These are phyloP conservation scores for Aspergillus caelatus DNA, from an alignment of 2,329 filamentous ascomycete genomes.

Conservation along the genomic window DNA sequence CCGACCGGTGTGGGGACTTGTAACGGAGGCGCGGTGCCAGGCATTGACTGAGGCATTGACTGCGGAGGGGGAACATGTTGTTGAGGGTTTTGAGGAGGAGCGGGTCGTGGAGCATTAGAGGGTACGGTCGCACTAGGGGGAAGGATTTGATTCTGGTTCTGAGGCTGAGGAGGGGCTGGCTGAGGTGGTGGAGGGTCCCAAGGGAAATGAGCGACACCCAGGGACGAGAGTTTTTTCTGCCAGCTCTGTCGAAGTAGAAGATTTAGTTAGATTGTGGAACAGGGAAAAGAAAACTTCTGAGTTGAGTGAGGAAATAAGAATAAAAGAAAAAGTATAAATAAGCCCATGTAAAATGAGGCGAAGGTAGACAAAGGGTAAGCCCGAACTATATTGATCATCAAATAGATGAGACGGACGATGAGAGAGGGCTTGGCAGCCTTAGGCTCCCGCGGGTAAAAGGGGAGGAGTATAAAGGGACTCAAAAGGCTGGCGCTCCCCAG, in stretches of 20 bases:
- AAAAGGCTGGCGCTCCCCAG: conserved; percentile 41
- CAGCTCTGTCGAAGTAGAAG: conserved; percentile 66
- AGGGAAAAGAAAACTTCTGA: background rate
- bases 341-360: background rate
- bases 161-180: conserved; percentile 50
- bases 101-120: conserved; percentile 47
- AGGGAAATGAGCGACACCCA: conserved; percentile 84
- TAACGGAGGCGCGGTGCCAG: conserved; percentile 29
- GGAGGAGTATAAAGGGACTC: conserved; percentile 45
- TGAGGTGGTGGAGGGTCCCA: conserved; percentile 85
- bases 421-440: conserved; percentile 24
- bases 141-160: conserved; percentile 41
- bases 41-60: conserved; percentile 37
- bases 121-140: conserved; percentile 44
- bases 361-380: background rate
- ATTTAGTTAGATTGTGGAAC: background rate
- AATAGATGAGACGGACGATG: background rate
- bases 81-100: conserved; percentile 30
- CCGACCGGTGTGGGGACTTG: conserved; percentile 25
- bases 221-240: conserved; percentile 85
- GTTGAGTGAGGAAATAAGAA: background rate
- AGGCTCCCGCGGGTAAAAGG: conserved; percentile 33
- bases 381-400: conserved; percentile 4
- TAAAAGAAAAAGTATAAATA: background rate
- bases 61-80: conserved; percentile 43